Conservation (phyloP, 1,284 basidiomycete species). For the Pyrrhoderma noxium region DNA sequence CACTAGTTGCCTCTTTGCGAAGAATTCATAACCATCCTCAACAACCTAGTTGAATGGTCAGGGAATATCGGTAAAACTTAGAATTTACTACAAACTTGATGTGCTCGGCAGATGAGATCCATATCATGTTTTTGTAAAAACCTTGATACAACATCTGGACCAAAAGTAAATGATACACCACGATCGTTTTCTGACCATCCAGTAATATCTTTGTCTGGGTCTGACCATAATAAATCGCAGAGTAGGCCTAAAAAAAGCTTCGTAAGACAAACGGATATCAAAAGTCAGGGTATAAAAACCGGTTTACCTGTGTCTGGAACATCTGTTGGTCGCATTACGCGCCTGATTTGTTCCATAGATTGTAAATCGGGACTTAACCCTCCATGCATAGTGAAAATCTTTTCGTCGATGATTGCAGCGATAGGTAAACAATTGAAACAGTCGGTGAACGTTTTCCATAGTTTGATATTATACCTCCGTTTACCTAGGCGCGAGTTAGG, state of each 20-base stretch:
- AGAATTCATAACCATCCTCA: conserved; percentile 99
- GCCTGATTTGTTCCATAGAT: conserved; percentile 99
- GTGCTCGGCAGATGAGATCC: conserved; percentile 97
- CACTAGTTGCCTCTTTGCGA: conserved; percentile 94
- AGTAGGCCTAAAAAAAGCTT: conserved; percentile 58
- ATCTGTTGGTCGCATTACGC: conserved; percentile 98
- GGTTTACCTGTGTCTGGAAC: conserved; percentile 90
- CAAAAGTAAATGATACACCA: conserved; percentile 98
- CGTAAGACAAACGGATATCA: background rate
- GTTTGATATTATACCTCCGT: conserved; percentile 95
- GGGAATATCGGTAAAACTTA: background rate
- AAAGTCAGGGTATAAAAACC: conserved; percentile 12
- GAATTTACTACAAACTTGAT: conserved; percentile 61
- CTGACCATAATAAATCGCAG: conserved; percentile 97
- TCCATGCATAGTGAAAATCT: conserved; percentile 94
- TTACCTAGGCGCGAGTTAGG: conserved; percentile 56
- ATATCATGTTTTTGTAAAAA: conserved; percentile 99
- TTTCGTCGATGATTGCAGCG: conserved; percentile 95
- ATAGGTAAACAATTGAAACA: conserved; percentile 96
- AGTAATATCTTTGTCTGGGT: conserved; percentile 99
- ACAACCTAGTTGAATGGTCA: conserved; percentile 59
- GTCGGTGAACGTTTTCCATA: conserved; percentile 97
- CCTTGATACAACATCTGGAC: conserved; percentile 94
- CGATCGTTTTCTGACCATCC: conserved; percentile 99
- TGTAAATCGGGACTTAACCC: conserved; percentile 94